Evolutionary conservation across 768 basidiomycete genomes (phyloP).

Genomic region (Psilocybe azurescens): DNA sequence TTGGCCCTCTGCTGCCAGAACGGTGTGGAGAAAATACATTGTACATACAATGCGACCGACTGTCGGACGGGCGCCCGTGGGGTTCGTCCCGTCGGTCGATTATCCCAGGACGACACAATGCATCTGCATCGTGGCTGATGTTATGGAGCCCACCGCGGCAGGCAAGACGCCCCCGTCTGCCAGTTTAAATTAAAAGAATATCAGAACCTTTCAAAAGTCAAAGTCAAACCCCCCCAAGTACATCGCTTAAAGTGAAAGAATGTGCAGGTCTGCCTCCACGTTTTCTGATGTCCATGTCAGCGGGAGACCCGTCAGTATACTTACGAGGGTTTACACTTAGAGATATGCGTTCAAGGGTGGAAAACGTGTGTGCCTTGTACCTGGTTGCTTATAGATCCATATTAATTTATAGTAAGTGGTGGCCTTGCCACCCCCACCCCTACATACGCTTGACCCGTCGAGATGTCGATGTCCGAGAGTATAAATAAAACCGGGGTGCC

Average conservation of each 20-base stretch:
- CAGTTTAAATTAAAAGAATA: background rate
- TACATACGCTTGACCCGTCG: no score
- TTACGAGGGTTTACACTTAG: no score
- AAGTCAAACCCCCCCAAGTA: background rate
- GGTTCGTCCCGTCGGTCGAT: background rate
- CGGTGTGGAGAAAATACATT: no score
- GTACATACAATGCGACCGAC: background rate
- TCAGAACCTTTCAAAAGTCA: background rate
- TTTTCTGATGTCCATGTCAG: no score
- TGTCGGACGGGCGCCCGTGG: background rate
- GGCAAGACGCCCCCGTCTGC: background rate
- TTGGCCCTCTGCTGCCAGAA: no score
- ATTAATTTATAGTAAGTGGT: no score
- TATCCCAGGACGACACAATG: background rate
- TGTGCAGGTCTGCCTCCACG: background rate
- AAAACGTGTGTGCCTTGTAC: constrained; percentile 7
- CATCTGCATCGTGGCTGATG: background rate
- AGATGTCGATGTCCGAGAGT: background rate
- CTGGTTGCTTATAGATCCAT: background rate
- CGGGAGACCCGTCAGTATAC: no score
- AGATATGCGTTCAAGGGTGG: no score
- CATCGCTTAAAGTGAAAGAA: constrained; percentile 1
- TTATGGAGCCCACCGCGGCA: background rate
- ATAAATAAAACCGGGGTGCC: constrained; percentile 1
- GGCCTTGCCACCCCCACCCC: no score